Base-by-base conservation (phyloP, 1,284 basidiomycete species). In the Ceratobasidium theobromae region DNA sequence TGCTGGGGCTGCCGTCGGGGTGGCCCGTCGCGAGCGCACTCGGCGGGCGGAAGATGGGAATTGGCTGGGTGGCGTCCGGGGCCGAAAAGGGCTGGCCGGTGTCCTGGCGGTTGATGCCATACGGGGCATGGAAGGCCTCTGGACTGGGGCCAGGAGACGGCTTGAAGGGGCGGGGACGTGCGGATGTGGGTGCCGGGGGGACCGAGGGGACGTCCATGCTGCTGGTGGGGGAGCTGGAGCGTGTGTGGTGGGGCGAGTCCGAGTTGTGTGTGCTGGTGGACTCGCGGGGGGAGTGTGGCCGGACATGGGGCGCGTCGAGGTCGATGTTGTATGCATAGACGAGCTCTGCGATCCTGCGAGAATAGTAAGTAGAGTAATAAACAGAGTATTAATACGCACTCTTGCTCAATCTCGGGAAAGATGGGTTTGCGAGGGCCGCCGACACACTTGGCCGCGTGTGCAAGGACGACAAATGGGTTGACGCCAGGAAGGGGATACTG, bases 371-470 rank as follows among this genome's bases (percentile, higher is more conserved):
- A 21, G 43, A 8, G 18, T 49, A 38, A 35, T 18, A 33, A n/a
- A 62, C 32, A 16, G 21, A 16, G 55, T 16, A 12, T 16, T 18
- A 35, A 12, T 6, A 51, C 58, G 23, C 35, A 62, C 58, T 62
- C 58, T 18, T 62, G 58, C 46, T 62, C 58, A 23, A 62, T 51
- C 12, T 62, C 58, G 58, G 58, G 58, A 21, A 62, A 62, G 30
- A 62, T 49, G 58, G 58, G 58, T 46, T 38, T 49, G 12, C 58
- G 58, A 48, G 58, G 58, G 27, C 58, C 58, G 46, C 58, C 58
- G 11, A 62, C 58, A 41, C 58, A 62, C 45, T 62, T 62, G 18
- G 58, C 58, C 27, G 58, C 58, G 25, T 62, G 58, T n/a, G 58
- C 58, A 23, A 62, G 58, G 16, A 62, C 38, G 28, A 62, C 58